Percentiles rank a stretch among this genome's conserved stretches.
phyloP scores from a whole-genome alignment of 441 rosid species.

The Corymbia calophylla region DNA sequence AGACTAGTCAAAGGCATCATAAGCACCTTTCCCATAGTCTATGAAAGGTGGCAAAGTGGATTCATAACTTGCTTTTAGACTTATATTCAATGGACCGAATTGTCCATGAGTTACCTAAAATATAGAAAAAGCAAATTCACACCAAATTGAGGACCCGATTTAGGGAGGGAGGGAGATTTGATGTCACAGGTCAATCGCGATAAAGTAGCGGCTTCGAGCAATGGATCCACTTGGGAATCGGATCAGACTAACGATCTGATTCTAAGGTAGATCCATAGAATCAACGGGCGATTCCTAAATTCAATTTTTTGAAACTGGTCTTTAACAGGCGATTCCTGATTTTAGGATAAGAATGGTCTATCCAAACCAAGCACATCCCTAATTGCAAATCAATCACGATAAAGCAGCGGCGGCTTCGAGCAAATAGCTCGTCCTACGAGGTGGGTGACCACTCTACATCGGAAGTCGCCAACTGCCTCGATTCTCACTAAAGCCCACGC shows the following conservation, averaged over 20 bases:
- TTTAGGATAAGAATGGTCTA: too few species aligned
- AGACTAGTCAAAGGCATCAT: background rate
- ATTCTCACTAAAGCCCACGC: background rate
- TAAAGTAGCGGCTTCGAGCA: too few species aligned
- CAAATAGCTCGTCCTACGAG: background rate
- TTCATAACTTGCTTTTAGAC: background rate
- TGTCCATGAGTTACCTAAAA: background rate
- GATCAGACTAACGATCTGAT: too few species aligned
- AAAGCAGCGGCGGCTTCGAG: background rate
- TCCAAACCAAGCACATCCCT: fast-evolving
- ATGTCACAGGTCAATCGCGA: too few species aligned
- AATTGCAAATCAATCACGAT: too few species aligned
- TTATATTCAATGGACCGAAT: background rate
- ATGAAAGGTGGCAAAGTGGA: background rate
- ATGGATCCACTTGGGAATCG: too few species aligned
- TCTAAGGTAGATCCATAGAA: too few species aligned
- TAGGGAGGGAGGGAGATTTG: background rate
- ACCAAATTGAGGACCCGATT: background rate
- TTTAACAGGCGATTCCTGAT: too few species aligned
- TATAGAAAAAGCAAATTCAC: too few species aligned
- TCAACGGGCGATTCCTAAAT: too few species aligned
- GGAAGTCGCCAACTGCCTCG: background rate
- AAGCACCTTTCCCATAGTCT: background rate
- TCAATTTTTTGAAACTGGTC: too few species aligned
- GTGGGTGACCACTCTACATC: fast-evolving